Conservation (phyloP, 257 asterid genomes). For the Leonotis leonurus region DNA sequence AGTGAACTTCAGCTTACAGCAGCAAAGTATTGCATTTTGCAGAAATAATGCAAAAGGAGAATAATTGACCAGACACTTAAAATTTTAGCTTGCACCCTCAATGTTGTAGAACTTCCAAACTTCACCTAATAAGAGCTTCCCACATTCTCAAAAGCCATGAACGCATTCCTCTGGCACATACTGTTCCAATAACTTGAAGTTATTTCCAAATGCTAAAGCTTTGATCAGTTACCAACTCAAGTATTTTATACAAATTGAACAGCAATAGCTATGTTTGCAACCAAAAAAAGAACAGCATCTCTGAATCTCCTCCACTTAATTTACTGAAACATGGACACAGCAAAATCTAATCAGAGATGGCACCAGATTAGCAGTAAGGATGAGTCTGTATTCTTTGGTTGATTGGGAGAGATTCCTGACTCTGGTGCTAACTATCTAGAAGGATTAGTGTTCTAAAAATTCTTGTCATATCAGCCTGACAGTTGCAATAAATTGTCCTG, state of each 20-base stretch:
- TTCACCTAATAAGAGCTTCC: conserved; percentile 16
- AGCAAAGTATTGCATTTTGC: conserved; percentile 18
- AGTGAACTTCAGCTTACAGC: not conserved
- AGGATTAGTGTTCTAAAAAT: not conserved
- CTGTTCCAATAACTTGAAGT: not conserved
- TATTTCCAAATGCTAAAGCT: not conserved
- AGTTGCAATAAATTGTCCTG: not conserved
- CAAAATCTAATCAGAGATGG: not conserved
- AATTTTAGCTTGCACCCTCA: conserved; percentile 14
- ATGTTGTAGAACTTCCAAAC: conserved; percentile 7
- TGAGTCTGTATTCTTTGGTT: not conserved
- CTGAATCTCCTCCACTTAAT: not conserved
- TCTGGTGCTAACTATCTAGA: conserved; percentile 1
- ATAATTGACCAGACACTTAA: conserved; percentile 7
- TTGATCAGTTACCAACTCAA: conserved; percentile 3
- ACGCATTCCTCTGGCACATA: not conserved
- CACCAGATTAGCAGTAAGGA: conserved; percentile 5
- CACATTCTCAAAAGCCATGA: conserved; percentile 9
- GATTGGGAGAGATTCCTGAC: not conserved
- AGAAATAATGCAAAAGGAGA: conserved; percentile 2
- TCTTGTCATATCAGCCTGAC: conserved; percentile 8
- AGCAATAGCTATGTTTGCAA: not conserved
- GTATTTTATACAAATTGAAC: not conserved
- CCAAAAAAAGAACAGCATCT: not conserved
- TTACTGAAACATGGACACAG: not conserved